A percentile compares a stretch with the other conserved stretches of the same genome.
Conservation (phyloP, 2,329 filamentous ascomycete genomes). For the Monilinia laxa region DNA sequence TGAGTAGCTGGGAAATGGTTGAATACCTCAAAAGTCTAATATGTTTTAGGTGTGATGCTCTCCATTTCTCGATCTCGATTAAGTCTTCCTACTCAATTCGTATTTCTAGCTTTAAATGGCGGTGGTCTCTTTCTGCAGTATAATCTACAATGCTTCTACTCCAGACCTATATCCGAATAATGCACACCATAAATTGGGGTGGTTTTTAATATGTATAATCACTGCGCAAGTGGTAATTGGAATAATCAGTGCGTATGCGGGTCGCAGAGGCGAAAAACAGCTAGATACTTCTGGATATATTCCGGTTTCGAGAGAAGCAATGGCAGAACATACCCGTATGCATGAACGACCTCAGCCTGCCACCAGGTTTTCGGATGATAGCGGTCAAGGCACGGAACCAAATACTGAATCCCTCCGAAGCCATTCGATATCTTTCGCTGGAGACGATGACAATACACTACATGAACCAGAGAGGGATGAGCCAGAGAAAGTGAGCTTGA, state of each 20-base stretch:
- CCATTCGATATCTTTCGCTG: conserved; percentile 57
- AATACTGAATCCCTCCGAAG: conserved; percentile 66
- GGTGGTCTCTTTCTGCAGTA: conserved; percentile 62
- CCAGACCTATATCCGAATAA: conserved; percentile 86
- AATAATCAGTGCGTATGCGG: conserved; percentile 35
- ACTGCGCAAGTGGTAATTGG: conserved; percentile 65
- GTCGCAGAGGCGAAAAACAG: conserved; percentile 34
- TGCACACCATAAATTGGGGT: conserved; percentile 84
- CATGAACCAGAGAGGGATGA: conserved; percentile 51
- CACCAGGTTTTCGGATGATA: conserved; percentile 65
- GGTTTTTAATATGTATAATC: conserved; percentile 74
- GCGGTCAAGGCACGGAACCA: conserved; percentile 69
- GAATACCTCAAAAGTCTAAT: not conserved
- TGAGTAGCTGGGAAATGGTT: conserved; percentile 43
- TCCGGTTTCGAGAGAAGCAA: conserved; percentile 57
- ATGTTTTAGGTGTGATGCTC: conserved; percentile 63
- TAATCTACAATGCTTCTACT: conserved; percentile 75
- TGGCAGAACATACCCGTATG: conserved; percentile 52
- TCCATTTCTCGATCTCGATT: conserved; percentile 77
- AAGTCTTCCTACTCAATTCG: conserved; percentile 66
- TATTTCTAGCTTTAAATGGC: conserved; percentile 63
- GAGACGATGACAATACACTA: conserved; percentile 40
- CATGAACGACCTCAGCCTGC: conserved; percentile 43
- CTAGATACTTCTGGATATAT: conserved; percentile 59
- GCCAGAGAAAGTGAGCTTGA: conserved; percentile 40